Base-by-base conservation (phyloP, 2,329 filamentous ascomycete genomes). In the Fusarium piperis region DNA sequence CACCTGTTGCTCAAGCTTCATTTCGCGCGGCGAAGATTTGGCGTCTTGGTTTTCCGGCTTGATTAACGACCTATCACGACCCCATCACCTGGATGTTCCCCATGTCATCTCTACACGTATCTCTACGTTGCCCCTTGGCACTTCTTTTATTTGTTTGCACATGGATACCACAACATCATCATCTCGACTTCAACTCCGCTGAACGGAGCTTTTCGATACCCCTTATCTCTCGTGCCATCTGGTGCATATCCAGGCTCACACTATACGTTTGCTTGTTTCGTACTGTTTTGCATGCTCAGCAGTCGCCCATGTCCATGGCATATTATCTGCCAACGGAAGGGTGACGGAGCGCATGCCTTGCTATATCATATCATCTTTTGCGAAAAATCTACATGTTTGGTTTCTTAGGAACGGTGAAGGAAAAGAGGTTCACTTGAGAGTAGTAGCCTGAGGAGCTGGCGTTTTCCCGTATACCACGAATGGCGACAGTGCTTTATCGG, bases 41-140 rank as follows among this genome's bases (percentile, higher is more conserved):
- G 67, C 70, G 74, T 68, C 57, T 68, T 64, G 63, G 46, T 66
- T 73, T 71, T 57, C 55, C 56, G 63, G 64, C 64, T 72, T 74
- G 56, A 67, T 64, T 77, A 67, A 77, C 61, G 75, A 77, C 75
- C 59, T 61, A 61, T 74, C 68, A 76, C 70, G 74, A 76, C 68
- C 68, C 64, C 64, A 71, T 66, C 60, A 70, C 57, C 30, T 74
- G 67, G 62, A 75, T 61, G 72, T 66, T 73, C 53, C 52, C 61
- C 66, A 75, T 66, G 58, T 69, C 66, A 67, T 62, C 57, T 66
- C 46, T 67, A 67, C 51, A 63, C 71, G 59, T 59, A 74, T 72
- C 53, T 72, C 44, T 67, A 55, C 61, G 55, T 62, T 60, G 51
- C 58, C 56, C 56, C 39, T 46, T 46, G 46, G 59, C 55, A 28